Base-by-base conservation (phyloP, 805 yeast species). In the Metschnikowia anglica region DNA sequence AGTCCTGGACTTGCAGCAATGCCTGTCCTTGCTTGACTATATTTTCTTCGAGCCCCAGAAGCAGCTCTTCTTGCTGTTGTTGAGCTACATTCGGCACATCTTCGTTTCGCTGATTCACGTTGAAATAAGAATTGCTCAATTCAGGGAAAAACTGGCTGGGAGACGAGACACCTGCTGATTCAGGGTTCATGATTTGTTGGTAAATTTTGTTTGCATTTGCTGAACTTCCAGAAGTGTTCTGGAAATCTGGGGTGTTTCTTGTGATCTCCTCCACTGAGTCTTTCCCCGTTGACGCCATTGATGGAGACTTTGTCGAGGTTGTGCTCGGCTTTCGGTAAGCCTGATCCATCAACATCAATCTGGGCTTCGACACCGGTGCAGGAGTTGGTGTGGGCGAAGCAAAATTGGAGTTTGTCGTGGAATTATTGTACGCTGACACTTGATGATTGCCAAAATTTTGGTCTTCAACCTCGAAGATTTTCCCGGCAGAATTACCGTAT, bases 401-500 rank as follows among this genome's bases (percentile, higher is more conserved):
- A 36, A 19, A 42, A 30, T 15, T 34, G 30, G 30, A 37, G 48
- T 24, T 41, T 3, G 36, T 13, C 4, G 41, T 15, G n/a, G 43
- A 9, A 13, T 33, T 42, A 36, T 47, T 52, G 40, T 52, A 57
- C 5, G 59, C 36, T 19, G 62, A 54, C 34, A 59, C 54, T 29
- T 57, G 61, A 39, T 52, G 52, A 27, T 45, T 47, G 16, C 53
- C 60, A 39, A 46, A 47, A 15, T 44, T 42, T 20, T 46, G 43
- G 31, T 53, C 51, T 25, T 60, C 70, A 8, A 63, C 63, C 41
- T 69, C 74, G 35, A 68, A 56, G 8, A 68, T 58, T 50, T 78
- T 77, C 18, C 81, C 76, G 15, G 81, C 79, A 51, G 73, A 76
- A 39, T 60, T 70, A 16, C 90, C 90, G 55, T 85, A 85, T 3